Evolutionary conservation across 2,329 filamentous ascomycete species (phyloP), one percentile per base, ranked within the genome.

Genomic region (Raffaelea albimanens): DNA sequence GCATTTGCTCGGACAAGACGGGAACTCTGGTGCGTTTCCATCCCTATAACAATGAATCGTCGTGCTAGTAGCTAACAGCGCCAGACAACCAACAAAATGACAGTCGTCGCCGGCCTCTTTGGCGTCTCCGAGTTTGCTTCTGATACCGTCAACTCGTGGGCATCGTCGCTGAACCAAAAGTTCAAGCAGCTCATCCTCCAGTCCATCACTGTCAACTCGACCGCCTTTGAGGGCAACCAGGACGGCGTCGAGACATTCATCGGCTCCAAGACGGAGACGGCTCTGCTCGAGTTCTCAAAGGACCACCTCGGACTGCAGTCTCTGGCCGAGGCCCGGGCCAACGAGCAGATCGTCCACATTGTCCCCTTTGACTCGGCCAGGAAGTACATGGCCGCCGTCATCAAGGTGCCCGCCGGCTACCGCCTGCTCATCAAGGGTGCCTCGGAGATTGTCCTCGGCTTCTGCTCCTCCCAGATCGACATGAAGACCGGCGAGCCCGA

Each of bases 181-280:
- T 68, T 73, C 40, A 75, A 41, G 10, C 40, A 41, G 40, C 40
- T 22, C 18, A 40, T 20, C 18, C 18, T 40, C 4, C 19, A 40
- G 40, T 40, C 39, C 2, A 78, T 82, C 53, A 67, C 75, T 14
- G 66, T 82, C 52, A 83, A 83, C 62, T 87, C 84, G 1, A 89
- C 85, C 1, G 85, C 85, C 1, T 88, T 88, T 51, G 83, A 88
- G 60, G 82, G 83, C 40, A 80, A 86, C 19, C 75, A 80, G n/a
- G 76, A 85, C 31, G 82, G 83, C 14, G 64, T 72, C 44, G 71
- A 71, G 53, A 77, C 76, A 1, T 88, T 85, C 50, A 82, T 88
- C 54, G 85, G 85, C 43, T 87, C 83, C 57, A 88, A 88, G 69
- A 88, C 85, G 0, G 85, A 88, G 61, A 84, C 83, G 5, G 83